phyloP scores from a whole-genome alignment of 78 protist genomes.

The Neovahlkampfia damariscottae region DNA sequence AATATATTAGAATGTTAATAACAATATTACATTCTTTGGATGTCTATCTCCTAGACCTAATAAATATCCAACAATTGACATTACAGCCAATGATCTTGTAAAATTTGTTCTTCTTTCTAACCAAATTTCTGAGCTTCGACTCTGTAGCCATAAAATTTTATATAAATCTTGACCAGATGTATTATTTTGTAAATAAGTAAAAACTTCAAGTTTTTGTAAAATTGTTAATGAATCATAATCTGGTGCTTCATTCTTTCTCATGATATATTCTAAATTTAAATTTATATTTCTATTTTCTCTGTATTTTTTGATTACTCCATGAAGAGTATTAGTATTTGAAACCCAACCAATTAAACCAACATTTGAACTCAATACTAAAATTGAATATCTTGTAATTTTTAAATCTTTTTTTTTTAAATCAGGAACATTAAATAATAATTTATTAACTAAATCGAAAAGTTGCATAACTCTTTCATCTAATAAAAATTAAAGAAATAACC shows the following conservation, averaged over 20 bases:
- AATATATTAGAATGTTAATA: too few relatives aligned
- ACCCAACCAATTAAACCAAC: constrained; percentile 85
- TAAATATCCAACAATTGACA: constrained; percentile 86
- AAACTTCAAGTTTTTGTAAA: constrained; percentile 65
- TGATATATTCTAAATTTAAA: constrained; percentile 61
- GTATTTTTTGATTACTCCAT: constrained; percentile 68
- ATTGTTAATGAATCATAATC: constrained; percentile 13
- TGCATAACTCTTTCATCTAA: constrained; percentile 95
- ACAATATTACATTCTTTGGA: constrained; percentile 89
- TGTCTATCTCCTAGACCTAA: constrained; percentile 95
- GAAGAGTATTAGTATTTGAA: constrained; percentile 79
- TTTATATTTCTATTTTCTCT: constrained; percentile 57
- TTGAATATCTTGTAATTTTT: constrained; percentile 56
- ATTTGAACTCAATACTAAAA: constrained; percentile 59
- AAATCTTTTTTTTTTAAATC: constrained; percentile 52
- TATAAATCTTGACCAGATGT: constrained; percentile 89
- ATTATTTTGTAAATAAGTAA: constrained; percentile 63
- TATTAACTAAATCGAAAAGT: constrained; percentile 95
- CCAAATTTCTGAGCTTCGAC: constrained; percentile 68
- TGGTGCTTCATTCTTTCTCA: constrained; percentile 67
- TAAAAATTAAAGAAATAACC: too few relatives aligned
- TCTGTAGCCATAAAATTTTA: constrained; percentile 80
- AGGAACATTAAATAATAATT: constrained; percentile 57
- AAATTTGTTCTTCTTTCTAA: constrained; percentile 60
- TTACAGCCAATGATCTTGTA: constrained; percentile 70